Evolutionary conservation across 345 rosid genomes (phyloP), one percentile per base, ranked within the genome.

Genomic region (Salix arbutifolia): DNA sequence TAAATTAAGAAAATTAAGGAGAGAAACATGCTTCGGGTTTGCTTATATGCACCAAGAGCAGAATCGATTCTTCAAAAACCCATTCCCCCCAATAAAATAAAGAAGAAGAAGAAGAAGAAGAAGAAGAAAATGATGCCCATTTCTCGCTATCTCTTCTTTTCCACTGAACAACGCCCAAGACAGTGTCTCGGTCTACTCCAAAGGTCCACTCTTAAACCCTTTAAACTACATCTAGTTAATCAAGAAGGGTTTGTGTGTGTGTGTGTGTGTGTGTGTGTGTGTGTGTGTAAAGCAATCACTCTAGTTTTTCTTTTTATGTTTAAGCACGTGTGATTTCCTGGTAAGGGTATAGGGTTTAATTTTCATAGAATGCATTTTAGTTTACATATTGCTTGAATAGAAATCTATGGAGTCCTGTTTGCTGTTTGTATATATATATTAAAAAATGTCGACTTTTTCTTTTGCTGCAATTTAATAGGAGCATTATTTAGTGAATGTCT

Each of bases 151-250:
- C 75, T 67, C 64, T 69, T 69, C 78, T 61, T 25, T 62, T 74
- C 76, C 72, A 52, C 76, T 72, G 75, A 31, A 58, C 71, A 52
- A 23, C 25, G 37, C 18, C 37, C 68, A 28, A 33, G 31, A 13
- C 79, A 74, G 17, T 19, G 58, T 44, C n/a, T 38, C 65, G 58
- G 25, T 76, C 77, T 58, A 8, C 80, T 62, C 42, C 80, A 37
- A 69, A 77, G 84, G 80, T 81, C 68, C 40, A 25, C 71, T 56
- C 70, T 42, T 64, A 61, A 69, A 50, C 75, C 53, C 61, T 35
- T 61, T 11, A 1, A 28, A 3, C 37, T 5, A 8, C 42, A 8
- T 30, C 18, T 23, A 13, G 65, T 19, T 25, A 6, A 28, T 14
- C 4, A 14, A 33, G 37, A 30, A 30, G 35, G 25, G 16, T 23